Evolutionary conservation across 2,329 filamentous ascomycete species (phyloP).

Genomic region (Pezicula radicicola): DNA sequence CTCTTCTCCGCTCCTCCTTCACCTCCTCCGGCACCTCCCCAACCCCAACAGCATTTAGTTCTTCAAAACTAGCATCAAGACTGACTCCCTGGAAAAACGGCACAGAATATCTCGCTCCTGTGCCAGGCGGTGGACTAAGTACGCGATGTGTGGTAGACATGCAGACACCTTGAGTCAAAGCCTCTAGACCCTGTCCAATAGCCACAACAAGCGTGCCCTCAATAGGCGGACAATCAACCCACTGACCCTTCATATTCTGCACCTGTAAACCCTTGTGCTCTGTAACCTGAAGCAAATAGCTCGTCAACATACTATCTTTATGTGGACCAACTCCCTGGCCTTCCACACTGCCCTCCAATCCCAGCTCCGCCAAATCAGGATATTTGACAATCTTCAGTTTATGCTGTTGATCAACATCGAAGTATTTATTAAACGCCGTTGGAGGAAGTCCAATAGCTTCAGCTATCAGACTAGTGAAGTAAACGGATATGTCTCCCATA

Average conservation of each 20-base stretch:
- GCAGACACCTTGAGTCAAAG: conserved; percentile 79
- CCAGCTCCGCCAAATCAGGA: conserved; percentile 65
- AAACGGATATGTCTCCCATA: conserved; percentile 70
- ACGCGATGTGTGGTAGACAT: conserved; percentile 81
- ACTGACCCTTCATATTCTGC: conserved; percentile 73
- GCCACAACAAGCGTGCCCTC: conserved; percentile 79
- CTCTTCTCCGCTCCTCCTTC: conserved; percentile 54
- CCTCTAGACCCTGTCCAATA: conserved; percentile 84
- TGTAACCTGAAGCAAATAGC: conserved; percentile 77
- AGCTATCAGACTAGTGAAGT: conserved; percentile 77
- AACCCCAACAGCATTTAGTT: conserved; percentile 44
- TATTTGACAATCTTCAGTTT: conserved; percentile 91
- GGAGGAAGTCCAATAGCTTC: conserved; percentile 74
- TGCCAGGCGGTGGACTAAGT: conserved; percentile 66
- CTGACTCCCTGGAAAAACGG: conserved; percentile 88
- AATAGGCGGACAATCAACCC: conserved; percentile 80
- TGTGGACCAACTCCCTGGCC: conserved; percentile 72
- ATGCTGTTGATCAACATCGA: conserved; percentile 68
- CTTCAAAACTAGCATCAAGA: conserved; percentile 73
- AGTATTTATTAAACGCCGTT: conserved; percentile 74
- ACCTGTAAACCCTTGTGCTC: conserved; percentile 76
- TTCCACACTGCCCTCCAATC: conserved; percentile 34
- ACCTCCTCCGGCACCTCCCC: conserved; percentile 57
- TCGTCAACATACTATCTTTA: conserved; percentile 82
- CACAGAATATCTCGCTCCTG: conserved; percentile 73